A percentile compares a stretch with the other conserved stretches of the same genome.
phyloP scores from a whole-genome alignment of 2,329 filamentous ascomycete genomes.

The Xylariaceae sp. region DNA sequence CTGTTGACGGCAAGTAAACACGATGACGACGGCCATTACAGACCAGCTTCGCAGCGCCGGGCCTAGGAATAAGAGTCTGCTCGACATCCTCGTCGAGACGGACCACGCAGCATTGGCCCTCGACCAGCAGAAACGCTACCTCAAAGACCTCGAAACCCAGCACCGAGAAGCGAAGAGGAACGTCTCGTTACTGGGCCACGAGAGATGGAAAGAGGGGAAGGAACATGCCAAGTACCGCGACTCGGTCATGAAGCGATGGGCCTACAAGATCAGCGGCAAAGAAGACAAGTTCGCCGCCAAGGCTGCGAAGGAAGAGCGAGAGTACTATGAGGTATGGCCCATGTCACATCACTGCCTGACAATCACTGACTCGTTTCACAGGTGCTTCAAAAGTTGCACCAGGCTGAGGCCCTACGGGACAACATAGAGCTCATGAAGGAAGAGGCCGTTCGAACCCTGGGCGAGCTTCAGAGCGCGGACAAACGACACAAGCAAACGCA shows the following conservation, averaged over 20 bases:
- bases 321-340: slow-evolving; percentile 45
- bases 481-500: slow-evolving; percentile 37
- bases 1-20: too few species aligned
- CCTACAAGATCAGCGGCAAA: slow-evolving; percentile 45
- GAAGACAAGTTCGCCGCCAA: slow-evolving; percentile 43
- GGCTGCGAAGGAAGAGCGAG: slow-evolving; percentile 48
- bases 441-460: slow-evolving; percentile 34
- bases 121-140: slow-evolving; percentile 39
- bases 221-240: slow-evolving; percentile 50
- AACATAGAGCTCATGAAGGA: slow-evolving; percentile 36
- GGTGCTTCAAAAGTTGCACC: slow-evolving; percentile 40
- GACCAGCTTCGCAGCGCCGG: slow-evolving; percentile 36
- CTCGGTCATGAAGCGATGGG: slow-evolving; percentile 45
- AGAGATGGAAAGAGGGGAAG: slow-evolving; percentile 42
- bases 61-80: slow-evolving; percentile 38
- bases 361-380: too few species aligned
- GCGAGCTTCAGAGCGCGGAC: slow-evolving; percentile 33
- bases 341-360: too few species aligned
- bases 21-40: slow-evolving; percentile 27
- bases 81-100: slow-evolving; percentile 42
- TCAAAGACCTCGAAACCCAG: slow-evolving; percentile 41
- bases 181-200: slow-evolving; percentile 35
- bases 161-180: slow-evolving; percentile 33
- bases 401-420: slow-evolving; percentile 38
- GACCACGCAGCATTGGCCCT: slow-evolving; percentile 43